Conservation (phyloP, 371 early-diverging fungal genomes). For the Fennellomyces sp. region DNA sequence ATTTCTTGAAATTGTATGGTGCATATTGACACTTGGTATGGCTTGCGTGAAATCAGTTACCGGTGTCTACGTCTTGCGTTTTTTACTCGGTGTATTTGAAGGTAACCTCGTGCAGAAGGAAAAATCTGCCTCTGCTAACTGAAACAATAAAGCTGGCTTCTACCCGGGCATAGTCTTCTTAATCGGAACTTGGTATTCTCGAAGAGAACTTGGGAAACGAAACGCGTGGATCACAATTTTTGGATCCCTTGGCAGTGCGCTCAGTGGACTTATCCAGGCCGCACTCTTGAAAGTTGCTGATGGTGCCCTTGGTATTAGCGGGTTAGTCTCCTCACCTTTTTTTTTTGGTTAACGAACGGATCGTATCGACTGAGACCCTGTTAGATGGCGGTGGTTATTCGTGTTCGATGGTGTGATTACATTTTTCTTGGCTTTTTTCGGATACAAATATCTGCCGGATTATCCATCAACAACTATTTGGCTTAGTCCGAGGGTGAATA, state of each 20-base stretch:
- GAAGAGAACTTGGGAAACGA: constrained; percentile 41
- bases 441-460: constrained; percentile 41
- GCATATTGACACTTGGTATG: constrained; percentile 58
- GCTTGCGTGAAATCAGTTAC: constrained; percentile 63
- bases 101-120: no score
- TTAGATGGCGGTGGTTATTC: constrained; percentile 57
- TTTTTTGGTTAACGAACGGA: no score
- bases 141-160: constrained; percentile 72
- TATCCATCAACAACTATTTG: constrained; percentile 48
- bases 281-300: constrained; percentile 46
- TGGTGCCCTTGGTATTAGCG: constrained; percentile 46
- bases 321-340: constrained; percentile 24
- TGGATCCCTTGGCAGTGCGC: constrained; percentile 42
- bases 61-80: no score
- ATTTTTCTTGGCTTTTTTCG: constrained; percentile 26
- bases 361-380: no score
- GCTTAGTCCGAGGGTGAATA: constrained; percentile 32
- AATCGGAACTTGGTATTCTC: constrained; percentile 54
- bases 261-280: constrained; percentile 51
- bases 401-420: constrained; percentile 41
- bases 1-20: constrained; percentile 56
- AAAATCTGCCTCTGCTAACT: no score
- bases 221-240: constrained; percentile 40
- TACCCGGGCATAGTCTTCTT: constrained; percentile 56
- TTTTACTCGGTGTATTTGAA: no score